Base-by-base conservation (phyloP, 306 rosid genomes). In the Carpinus viminea region DNA sequence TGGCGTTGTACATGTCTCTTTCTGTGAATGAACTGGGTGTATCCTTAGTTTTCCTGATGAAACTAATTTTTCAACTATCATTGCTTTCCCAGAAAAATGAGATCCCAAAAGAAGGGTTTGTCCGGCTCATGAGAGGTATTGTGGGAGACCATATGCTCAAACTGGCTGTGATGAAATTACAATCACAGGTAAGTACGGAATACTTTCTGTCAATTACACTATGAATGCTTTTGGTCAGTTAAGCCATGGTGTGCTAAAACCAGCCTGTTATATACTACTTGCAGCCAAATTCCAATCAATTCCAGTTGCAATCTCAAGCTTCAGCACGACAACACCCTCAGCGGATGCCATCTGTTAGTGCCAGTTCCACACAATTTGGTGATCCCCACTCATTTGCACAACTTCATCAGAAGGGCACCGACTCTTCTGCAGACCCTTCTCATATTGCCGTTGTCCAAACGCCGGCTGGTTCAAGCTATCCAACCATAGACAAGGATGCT, bases 141-240 rank as follows among this genome's bases (percentile, higher is more conserved):
- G 98, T 91, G 2, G 98, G 98, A 75, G 96, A 88, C 61, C 98
- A 92, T 86, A 86, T 92, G 93, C 98, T 95, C 72, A 88, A 87
- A 85, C 62, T 90, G 87, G 97, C 97, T 66, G 87, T 91, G 76
- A 9, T 84, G 15, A 82, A 84, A 87, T 89, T 95, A 70, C 95
- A 91, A 82, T 61, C 87, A 55, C 97, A 90, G 88, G 97, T 89
- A 83, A 68, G 83, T 57, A 15, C 53, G 72, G 45, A 77, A 64
- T 78, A 72, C 59, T 28, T 41, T 78, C 55, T 54, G 41, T 80
- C 15, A 24, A 59, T 24, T 55, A 55, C 26, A 11, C 65, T 0
- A 12, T 11, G 65, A 2, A 36, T 65, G 17, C 26, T 66, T 62
- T 66, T 4, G 10, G 72, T 18, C 28, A 41, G 28, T 68, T 68